A percentile compares a stretch with the other conserved stretches of the same genome.
Evolutionary conservation across 257 asterid genomes (phyloP).

Genomic region (Fraxinus pennsylvanica): DNA sequence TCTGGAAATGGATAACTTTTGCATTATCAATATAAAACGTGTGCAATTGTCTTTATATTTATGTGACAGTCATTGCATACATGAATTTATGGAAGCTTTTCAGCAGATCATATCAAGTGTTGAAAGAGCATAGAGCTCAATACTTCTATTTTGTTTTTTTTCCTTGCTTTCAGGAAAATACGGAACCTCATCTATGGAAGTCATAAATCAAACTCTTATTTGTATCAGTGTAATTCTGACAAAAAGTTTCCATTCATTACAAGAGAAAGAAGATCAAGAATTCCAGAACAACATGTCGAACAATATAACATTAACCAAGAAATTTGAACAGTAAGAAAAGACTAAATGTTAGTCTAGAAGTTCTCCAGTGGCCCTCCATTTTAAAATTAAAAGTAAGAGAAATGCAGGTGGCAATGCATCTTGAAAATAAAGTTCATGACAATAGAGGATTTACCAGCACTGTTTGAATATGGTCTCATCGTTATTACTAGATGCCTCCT

Average conservation of each 20-base stretch:
- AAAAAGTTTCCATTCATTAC: background rate
- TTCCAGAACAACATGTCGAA: background rate
- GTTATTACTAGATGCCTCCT: background rate
- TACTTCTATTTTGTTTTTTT: too few species aligned
- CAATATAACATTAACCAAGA: background rate
- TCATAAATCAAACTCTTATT: background rate
- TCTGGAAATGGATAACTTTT: slow-evolving; percentile 1
- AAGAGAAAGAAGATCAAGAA: background rate
- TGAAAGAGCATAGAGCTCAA: background rate
- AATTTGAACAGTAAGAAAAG: background rate
- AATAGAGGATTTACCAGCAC: background rate
- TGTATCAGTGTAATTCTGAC: background rate
- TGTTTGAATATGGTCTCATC: background rate
- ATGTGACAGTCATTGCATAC: background rate
- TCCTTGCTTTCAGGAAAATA: too few species aligned
- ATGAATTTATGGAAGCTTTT: background rate
- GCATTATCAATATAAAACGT: background rate
- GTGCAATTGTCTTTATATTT: slow-evolving; percentile 8
- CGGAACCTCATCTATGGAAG: background rate
- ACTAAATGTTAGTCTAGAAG: background rate
- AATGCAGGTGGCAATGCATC: background rate
- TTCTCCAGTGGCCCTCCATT: background rate
- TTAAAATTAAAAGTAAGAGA: background rate
- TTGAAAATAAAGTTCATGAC: background rate
- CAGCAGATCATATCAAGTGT: background rate